Conservation (phyloP, 352 stramenopile genomes). For the Pythium phragmiticola region DNA sequence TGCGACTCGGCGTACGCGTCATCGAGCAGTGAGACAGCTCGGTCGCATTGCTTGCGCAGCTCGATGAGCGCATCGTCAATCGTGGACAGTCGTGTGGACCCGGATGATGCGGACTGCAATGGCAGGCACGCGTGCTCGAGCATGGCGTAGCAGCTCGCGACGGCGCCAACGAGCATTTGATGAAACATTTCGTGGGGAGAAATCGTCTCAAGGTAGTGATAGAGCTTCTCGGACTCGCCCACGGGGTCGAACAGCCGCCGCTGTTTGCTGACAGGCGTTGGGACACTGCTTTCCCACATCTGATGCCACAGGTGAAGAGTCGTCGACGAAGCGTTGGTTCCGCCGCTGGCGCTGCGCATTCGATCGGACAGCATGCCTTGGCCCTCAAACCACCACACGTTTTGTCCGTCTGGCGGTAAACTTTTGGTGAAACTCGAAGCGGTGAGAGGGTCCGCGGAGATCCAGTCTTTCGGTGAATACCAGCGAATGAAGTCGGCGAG, state of each 20-base stretch:
- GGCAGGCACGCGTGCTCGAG: slow-evolving; percentile 44
- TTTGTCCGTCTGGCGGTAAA: slow-evolving; percentile 42
- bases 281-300: slow-evolving; percentile 61
- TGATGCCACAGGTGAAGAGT: slow-evolving; percentile 60
- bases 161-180: slow-evolving; percentile 67
- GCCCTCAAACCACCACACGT: slow-evolving; percentile 68
- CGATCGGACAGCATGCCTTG: slow-evolving; percentile 70
- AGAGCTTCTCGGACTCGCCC: slow-evolving; percentile 78
- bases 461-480: slow-evolving; percentile 85
- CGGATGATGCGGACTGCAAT: slow-evolving; percentile 13
- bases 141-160: slow-evolving; percentile 57
- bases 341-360: slow-evolving; percentile 47
- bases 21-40: slow-evolving; percentile 57
- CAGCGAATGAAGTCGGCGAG: slow-evolving; percentile 82
- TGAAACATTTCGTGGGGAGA: slow-evolving; percentile 77
- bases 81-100: slow-evolving; percentile 27
- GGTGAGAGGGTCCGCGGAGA: slow-evolving; percentile 37
- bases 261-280: slow-evolving; percentile 59
- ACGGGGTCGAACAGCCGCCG: slow-evolving; percentile 69
- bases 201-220: slow-evolving; percentile 82
- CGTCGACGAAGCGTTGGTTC: slow-evolving; percentile 14
- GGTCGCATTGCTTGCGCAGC: slow-evolving; percentile 37
- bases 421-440: slow-evolving; percentile 5
- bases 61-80: slow-evolving; percentile 40
- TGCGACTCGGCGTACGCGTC: slow-evolving; percentile 63